Percentiles rank a stretch among this genome's conserved stretches.
phyloP scores from a whole-genome alignment of 23 red algal species.

The Gracilaria domingensis region DNA sequence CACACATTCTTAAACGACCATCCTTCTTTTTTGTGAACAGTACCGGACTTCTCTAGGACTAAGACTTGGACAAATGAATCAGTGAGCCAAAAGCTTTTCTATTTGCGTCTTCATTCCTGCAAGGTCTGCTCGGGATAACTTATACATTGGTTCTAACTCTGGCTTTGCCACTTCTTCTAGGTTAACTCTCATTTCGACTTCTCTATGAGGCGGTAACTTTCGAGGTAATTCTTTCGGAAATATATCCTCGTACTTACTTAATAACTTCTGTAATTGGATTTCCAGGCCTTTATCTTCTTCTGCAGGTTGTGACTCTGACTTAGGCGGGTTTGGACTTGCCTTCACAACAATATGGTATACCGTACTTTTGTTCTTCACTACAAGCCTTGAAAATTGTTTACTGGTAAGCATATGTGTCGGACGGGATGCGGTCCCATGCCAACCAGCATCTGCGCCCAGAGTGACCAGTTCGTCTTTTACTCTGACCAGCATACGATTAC shows the following conservation, averaged over 20 bases:
- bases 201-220: slow-evolving; percentile 11
- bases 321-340: too few relatives aligned
- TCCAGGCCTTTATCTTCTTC: not conserved
- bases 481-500: slow-evolving; percentile 10
- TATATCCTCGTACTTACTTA: slow-evolving; percentile 15
- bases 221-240: slow-evolving; percentile 25
- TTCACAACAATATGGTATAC: too few relatives aligned
- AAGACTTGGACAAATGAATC: too few relatives aligned
- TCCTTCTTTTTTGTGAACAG: slow-evolving; percentile 32
- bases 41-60: slow-evolving; percentile 34
- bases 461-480: not conserved
- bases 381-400: too few relatives aligned
- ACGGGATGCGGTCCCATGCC: too few relatives aligned
- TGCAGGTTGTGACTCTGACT: not conserved
- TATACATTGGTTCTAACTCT: slow-evolving; percentile 15
- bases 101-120: too few relatives aligned
- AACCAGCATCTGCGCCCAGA: slow-evolving; percentile 44
- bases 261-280: not conserved
- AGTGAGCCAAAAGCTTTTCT: too few relatives aligned
- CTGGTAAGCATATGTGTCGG: too few relatives aligned
- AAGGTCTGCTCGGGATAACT: too few relatives aligned
- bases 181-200: slow-evolving; percentile 39
- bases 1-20: slow-evolving; percentile 13
- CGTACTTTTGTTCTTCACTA: too few relatives aligned
- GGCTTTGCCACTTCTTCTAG: not conserved